Base-by-base conservation (phyloP, 2,329 filamentous ascomycete genomes). In the Fusarium succisae region DNA sequence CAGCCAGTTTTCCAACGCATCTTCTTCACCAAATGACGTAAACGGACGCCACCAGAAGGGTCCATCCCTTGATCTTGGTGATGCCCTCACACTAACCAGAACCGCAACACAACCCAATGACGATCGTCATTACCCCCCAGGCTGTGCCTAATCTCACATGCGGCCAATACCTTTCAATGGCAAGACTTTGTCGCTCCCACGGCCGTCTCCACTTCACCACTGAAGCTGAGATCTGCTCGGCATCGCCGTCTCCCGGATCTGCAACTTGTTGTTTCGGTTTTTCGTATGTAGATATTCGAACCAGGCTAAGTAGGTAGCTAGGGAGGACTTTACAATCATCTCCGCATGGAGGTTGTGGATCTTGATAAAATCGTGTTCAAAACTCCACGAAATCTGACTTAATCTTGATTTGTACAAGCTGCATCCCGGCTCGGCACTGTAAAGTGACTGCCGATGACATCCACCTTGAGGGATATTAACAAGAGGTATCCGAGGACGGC, bases 11-110 rank as follows among this genome's bases (percentile, higher is more conserved):
- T 54, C 41, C 14, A 20, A 53, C 50, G 32, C 26, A 44, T 50
- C 41, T 57, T 59, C 72, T 44, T 64, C 72, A 70, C 72, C 55
- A 61, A 58, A 76, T 76, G 73, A 76, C 73, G 73, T 76, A 73
- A 45, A 59, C 26, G 32, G 39, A 28, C 63, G 62, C 73, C 73
- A 73, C 73, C 63, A 28, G 39, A 66, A 59, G 45, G 57, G 55
- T 50, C 28, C 61, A 66, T 61, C 72, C 47, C 43, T 63, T 61
- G 66, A 45, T 38, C 43, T 57, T 74, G 55, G 63, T 44, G 70
- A 75, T 73, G 61, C 60, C 65, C 56, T 75, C 72, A 73, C 65
- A 58, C 64, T 62, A 72, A 55, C 64, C 55, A 69, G 63, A 66
- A 48, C 57, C 59, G 56, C 72, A 55, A 65, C 64, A 66, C 37